Conservation (phyloP, 352 stramenopile species). For the Globisporangium okanoganense region DNA sequence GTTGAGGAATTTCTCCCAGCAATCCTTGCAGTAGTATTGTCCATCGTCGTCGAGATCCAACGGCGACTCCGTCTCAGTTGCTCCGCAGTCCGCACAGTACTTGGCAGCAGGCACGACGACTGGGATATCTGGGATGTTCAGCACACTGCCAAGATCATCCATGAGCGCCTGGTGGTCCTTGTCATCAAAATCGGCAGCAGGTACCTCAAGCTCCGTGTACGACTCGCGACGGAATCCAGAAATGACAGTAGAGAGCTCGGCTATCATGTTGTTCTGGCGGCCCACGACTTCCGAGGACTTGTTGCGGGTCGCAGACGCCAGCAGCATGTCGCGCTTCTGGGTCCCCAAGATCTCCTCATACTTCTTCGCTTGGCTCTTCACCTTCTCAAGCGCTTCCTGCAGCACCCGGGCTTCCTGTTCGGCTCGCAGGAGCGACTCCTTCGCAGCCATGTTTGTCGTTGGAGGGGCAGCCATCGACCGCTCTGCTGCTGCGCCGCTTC, state of each 20-base stretch:
- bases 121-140: slow-evolving; percentile 76
- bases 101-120: slow-evolving; percentile 73
- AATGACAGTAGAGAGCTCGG: slow-evolving; percentile 66
- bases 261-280: slow-evolving; percentile 81
- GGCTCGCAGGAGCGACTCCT: slow-evolving; percentile 64
- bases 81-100: slow-evolving; percentile 75
- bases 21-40: slow-evolving; percentile 87
- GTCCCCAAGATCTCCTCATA: slow-evolving; percentile 79
- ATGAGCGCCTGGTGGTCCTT: slow-evolving; percentile 66
- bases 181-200: slow-evolving; percentile 55
- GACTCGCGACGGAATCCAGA: slow-evolving; percentile 73
- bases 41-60: slow-evolving; percentile 80
- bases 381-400: slow-evolving; percentile 77
- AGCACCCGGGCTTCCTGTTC: slow-evolving; percentile 73
- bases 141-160: slow-evolving; percentile 71
- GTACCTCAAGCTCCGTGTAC: slow-evolving; percentile 67
- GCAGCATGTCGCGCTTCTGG: slow-evolving; percentile 64
- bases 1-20: slow-evolving; percentile 83
- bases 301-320: slow-evolving; percentile 65
- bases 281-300: slow-evolving; percentile 74
- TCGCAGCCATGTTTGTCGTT: slow-evolving; percentile 33
- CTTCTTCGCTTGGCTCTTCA: slow-evolving; percentile 81
- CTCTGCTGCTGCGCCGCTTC: background rate
- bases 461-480: background rate
- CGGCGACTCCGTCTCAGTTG: slow-evolving; percentile 71